Evolutionary conservation across 2,329 filamentous ascomycete genomes (phyloP).

Genomic region (Grosmannia clavigera): DNA sequence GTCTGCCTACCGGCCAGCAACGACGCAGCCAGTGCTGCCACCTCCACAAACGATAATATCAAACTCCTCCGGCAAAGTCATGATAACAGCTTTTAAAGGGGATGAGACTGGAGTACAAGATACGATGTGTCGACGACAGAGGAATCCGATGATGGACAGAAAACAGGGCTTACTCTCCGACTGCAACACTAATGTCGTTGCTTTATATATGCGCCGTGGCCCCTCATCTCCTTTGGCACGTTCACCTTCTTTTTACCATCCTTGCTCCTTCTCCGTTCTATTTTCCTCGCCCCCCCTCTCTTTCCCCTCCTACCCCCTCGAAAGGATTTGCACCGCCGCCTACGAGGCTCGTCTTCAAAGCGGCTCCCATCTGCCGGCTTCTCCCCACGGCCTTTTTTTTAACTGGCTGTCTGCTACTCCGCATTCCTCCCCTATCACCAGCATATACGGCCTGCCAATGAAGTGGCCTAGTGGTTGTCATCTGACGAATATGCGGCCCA

Average conservation of each 20-base stretch:
- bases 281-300: not conserved
- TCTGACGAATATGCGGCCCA: not conserved
- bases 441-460: not conserved
- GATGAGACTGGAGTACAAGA: not conserved
- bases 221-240: not conserved
- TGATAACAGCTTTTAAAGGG: not conserved
- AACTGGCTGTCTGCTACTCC: not conserved
- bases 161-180: not conserved
- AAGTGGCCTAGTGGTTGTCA: not conserved
- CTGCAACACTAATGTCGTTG: not conserved
- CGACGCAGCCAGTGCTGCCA: constrained; percentile 52
- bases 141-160: not conserved
- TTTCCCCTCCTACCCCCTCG: not conserved
- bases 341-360: not conserved
- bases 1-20: constrained; percentile 37
- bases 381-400: not conserved
- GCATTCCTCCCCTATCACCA: not conserved
- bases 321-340: not conserved
- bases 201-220: not conserved
- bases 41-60: constrained; percentile 72
- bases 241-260: not conserved
- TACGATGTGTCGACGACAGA: not conserved
- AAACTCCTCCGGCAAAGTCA: constrained; percentile 55
- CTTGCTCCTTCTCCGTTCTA: not conserved
- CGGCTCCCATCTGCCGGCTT: not conserved